phyloP scores from a whole-genome alignment of 768 basidiomycete genomes.

The Lentinula boryana region DNA sequence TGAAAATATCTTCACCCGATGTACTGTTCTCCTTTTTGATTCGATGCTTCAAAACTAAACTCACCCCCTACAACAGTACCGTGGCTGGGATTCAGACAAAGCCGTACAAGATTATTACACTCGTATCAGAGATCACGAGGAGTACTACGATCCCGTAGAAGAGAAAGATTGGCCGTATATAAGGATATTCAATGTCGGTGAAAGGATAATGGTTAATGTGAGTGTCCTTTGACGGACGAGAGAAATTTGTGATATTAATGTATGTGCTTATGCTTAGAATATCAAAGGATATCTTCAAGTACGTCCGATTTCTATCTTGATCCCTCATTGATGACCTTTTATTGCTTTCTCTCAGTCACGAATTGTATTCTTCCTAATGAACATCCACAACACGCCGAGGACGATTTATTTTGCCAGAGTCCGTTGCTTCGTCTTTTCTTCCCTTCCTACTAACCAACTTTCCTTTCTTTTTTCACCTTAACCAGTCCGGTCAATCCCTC shows the following conservation, averaged over 20 bases:
- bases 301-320: constrained; percentile 9
- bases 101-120: constrained; percentile 89
- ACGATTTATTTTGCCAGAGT: constrained; percentile 97
- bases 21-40: constrained; percentile 41
- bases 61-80: constrained; percentile 52
- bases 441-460: neutral
- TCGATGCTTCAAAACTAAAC: neutral
- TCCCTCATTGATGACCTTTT: neutral
- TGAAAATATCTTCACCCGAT: constrained; percentile 98
- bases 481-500: constrained; percentile 92
- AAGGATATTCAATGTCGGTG: constrained; percentile 93
- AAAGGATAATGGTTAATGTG: constrained; percentile 93
- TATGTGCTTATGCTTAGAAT: constrained; percentile 39
- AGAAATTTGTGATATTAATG: neutral
- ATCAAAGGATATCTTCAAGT: constrained; percentile 89
- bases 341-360: constrained; percentile 51
- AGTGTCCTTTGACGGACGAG: constrained; percentile 17
- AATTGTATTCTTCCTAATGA: constrained; percentile 99
- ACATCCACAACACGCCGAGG: constrained; percentile 90
- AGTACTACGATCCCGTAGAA: constrained; percentile 85
- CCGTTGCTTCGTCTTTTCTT: constrained; percentile 19
- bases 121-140: constrained; percentile 85
- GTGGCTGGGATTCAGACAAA: constrained; percentile 86
- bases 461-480: neutral
- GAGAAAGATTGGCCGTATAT: constrained; percentile 92